Evolutionary conservation across 495 filamentous ascomycete genomes (phyloP).

Genomic region (Bryoglossum gracile): DNA sequence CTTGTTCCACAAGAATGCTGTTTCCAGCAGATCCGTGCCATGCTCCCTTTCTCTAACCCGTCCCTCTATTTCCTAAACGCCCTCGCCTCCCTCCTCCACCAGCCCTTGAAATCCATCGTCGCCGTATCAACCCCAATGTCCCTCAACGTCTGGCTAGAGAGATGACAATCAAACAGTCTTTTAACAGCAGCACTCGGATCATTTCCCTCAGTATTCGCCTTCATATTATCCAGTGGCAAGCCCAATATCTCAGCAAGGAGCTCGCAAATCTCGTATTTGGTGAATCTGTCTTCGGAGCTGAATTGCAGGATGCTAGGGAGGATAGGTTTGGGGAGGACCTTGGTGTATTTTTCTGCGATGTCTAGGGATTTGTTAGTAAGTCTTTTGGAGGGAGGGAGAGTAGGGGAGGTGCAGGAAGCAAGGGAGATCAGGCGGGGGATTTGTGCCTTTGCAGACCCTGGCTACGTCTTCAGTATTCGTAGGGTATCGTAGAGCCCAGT

Average conservation of each 20-base stretch:
- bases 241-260: constrained; percentile 75
- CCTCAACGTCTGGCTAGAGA: constrained; percentile 68
- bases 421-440: background rate
- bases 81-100: constrained; percentile 60
- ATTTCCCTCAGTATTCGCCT: constrained; percentile 64
- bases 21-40: no score
- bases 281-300: constrained; percentile 77
- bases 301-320: constrained; percentile 78
- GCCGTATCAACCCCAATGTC: constrained; percentile 70
- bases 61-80: constrained; percentile 36
- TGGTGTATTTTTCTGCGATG: constrained; percentile 60
- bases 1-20: no score
- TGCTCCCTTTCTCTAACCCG: no score
- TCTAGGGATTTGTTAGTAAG: constrained; percentile 27
- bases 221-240: constrained; percentile 61
- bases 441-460: constrained; percentile 57
- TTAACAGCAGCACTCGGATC: constrained; percentile 62
- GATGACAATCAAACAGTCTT: constrained; percentile 84
- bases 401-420: no score
- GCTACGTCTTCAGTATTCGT: constrained; percentile 83
- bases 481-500: constrained; percentile 80
- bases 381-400: background rate
- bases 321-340: constrained; percentile 30
- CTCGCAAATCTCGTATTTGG: constrained; percentile 88
- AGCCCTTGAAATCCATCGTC: constrained; percentile 69